Percentiles rank a stretch among this genome's conserved stretches.
Evolutionary conservation across 371 early-diverging fungal species (phyloP).

Genomic region (Rhizopus arrhizus): DNA sequence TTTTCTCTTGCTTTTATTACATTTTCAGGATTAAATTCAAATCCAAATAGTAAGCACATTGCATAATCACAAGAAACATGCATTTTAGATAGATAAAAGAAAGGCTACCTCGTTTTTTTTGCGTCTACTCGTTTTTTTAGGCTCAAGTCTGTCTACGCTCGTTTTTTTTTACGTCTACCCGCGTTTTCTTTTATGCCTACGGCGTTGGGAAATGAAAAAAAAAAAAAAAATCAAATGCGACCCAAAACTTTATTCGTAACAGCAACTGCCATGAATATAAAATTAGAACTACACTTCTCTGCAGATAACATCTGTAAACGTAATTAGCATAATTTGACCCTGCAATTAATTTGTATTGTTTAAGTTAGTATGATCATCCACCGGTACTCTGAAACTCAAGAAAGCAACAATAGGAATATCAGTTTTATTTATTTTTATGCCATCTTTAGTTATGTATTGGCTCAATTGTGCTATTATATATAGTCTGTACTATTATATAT

Average conservation of each 20-base stretch:
- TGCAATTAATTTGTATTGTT: constrained; percentile 5
- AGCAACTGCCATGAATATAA: constrained; percentile 4
- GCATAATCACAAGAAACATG: constrained; percentile 17
- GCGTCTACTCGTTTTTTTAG: too few species aligned
- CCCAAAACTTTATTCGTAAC: not conserved
- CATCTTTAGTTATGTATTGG: too few species aligned
- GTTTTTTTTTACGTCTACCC: constrained; percentile 9
- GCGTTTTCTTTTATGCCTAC: constrained; percentile 7
- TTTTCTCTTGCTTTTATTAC: constrained; percentile 16
- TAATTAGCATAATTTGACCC: constrained; percentile 4
- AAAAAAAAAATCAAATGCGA: not conserved
- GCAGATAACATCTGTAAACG: constrained; percentile 2
- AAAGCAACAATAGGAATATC: too few species aligned
- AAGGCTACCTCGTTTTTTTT: constrained; percentile 9
- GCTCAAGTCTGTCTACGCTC: constrained; percentile 4
- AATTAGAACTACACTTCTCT: not conserved
- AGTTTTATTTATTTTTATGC: too few species aligned
- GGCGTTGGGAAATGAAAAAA: constrained; percentile 4
- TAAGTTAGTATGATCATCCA: constrained; percentile 4
- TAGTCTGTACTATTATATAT: too few species aligned
- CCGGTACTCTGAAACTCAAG: too few species aligned
- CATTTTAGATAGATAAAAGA: constrained; percentile 14
- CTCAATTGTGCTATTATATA: too few species aligned
- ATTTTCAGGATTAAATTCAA: constrained; percentile 18
- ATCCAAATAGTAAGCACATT: constrained; percentile 17